Base-by-base conservation (phyloP, 2,329 filamentous ascomycete genomes). In the Trichophyton simii region DNA sequence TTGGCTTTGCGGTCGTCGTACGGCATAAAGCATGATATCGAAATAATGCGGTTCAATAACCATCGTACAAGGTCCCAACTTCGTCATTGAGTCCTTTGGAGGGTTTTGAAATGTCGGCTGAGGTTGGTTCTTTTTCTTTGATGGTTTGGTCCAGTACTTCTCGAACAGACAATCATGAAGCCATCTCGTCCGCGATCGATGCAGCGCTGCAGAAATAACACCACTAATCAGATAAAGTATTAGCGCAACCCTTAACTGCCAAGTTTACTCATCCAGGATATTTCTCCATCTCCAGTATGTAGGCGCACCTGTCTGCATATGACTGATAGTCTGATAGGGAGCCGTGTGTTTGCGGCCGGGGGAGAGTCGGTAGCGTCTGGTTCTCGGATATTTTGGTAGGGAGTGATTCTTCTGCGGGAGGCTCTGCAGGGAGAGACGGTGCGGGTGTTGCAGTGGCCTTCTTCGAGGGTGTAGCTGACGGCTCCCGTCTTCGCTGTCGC, bases 21-120 rank as follows among this genome's bases (percentile, higher is more conserved):
- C 80, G 13, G 78, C 77, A 67, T 80, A 83, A 25, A 83, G 73
- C 66, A 79, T 77, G 18, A 80, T 81, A 63, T 84, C 81, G 65
- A 86, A 83, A 6, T 82, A 80, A 71, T 86, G 83, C 58, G 84
- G 84, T 64, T 85, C 84, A 57, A 86, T 80, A 38, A 81, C 79
- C 59, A 87, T 77, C 61, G 81, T 79, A 66, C 82, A 83, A 62
- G 78, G 76, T 55, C 84, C 83, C 38, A 83, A 72, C 67, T 78
- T 80, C 8, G 76, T 71, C 77, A 83, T 82, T 4, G 78, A 78
- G 42, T 82, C 74, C 69, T 79, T 73, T 65, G 80, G 70, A 1
- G 78, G 78, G 55, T 80, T 79, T 61, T 75, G 73, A 22, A 72
- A 70, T 61, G 76, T 75, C 52, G 73, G 72, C 60, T 77, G 77